phyloP scores from a whole-genome alignment of 163 green algal genomes.

The Scenedesmus sp. region DNA sequence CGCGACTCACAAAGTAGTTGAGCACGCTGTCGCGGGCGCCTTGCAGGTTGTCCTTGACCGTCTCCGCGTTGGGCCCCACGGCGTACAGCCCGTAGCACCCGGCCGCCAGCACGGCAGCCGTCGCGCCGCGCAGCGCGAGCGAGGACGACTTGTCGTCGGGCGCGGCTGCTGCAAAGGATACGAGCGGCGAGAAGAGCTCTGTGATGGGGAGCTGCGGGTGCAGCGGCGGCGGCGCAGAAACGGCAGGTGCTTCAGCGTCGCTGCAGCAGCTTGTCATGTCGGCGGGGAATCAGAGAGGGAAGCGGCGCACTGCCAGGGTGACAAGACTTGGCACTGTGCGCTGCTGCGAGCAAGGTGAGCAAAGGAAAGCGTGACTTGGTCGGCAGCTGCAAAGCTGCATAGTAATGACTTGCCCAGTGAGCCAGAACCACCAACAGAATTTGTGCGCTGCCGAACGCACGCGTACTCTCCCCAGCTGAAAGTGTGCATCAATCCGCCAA shows the following conservation, averaged over 20 bases:
- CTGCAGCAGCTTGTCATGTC: no score
- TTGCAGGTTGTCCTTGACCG: slow-evolving; percentile 57
- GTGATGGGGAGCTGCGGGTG: slow-evolving; percentile 62
- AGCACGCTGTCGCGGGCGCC: background rate
- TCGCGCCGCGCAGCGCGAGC: slow-evolving; percentile 44
- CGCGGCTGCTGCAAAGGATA: slow-evolving; percentile 54
- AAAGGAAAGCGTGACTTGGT: no score
- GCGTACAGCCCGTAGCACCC: slow-evolving; percentile 70
- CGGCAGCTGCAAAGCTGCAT: no score
- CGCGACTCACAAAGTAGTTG: slow-evolving; percentile 30
- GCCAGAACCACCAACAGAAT: no score
- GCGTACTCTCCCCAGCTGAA: no score
- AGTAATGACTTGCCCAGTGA: no score
- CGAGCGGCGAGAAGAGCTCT: slow-evolving; percentile 68
- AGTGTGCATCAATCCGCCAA: background rate
- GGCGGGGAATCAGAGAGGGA: no score
- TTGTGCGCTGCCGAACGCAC: no score
- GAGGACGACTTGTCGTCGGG: slow-evolving; percentile 55
- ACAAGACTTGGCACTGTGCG: no score
- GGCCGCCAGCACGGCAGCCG: slow-evolving; percentile 21
- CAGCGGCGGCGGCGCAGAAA: background rate
- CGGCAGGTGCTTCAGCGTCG: background rate
- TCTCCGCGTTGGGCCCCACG: slow-evolving; percentile 63
- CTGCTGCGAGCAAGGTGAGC: no score
- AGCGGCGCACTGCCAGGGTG: no score